Conservation (phyloP, 2,329 filamentous ascomycete species). For the Mariannaea elegans region DNA sequence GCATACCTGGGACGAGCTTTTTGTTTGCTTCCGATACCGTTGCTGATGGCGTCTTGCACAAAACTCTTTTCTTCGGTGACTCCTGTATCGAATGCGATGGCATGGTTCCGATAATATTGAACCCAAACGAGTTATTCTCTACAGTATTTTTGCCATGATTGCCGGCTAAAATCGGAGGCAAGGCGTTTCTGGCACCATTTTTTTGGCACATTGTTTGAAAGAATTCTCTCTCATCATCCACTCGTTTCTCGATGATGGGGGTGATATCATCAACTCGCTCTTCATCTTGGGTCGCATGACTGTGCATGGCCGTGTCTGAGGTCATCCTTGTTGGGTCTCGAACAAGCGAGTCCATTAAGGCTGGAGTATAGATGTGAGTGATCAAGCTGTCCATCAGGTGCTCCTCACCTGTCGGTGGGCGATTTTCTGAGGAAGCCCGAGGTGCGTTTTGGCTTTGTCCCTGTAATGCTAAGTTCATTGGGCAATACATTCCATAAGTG, state of each 20-base stretch:
- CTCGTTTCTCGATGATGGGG: constrained; percentile 22
- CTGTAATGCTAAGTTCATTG: neutral
- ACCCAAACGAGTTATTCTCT: constrained; percentile 14
- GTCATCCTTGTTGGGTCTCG: no score
- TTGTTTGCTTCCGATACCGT: neutral
- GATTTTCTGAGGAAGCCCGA: neutral
- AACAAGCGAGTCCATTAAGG: constrained; percentile 24
- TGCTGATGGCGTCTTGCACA: neutral
- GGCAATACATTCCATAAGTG: constrained; percentile 9
- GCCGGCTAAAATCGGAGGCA: constrained; percentile 22
- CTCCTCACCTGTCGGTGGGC: neutral
- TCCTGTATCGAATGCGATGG: neutral
- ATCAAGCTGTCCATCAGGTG: constrained; percentile 30
- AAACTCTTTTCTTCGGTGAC: neutral
- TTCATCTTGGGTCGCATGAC: neutral
- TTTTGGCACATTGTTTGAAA: constrained; percentile 38
- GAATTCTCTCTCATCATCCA: constrained; percentile 15
- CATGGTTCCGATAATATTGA: constrained; percentile 14
- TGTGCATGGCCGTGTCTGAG: no score
- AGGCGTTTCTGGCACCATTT: constrained; percentile 9
- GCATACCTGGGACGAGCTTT: constrained; percentile 19
- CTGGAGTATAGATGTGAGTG: constrained; percentile 16
- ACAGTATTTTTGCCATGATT: neutral
- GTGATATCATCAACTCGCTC: constrained; percentile 3
- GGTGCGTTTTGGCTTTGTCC: neutral